These are phyloP conservation scores for Ustilago crameri DNA, from an alignment of 1,284 basidiomycete species.

Conservation along the genomic window DNA sequence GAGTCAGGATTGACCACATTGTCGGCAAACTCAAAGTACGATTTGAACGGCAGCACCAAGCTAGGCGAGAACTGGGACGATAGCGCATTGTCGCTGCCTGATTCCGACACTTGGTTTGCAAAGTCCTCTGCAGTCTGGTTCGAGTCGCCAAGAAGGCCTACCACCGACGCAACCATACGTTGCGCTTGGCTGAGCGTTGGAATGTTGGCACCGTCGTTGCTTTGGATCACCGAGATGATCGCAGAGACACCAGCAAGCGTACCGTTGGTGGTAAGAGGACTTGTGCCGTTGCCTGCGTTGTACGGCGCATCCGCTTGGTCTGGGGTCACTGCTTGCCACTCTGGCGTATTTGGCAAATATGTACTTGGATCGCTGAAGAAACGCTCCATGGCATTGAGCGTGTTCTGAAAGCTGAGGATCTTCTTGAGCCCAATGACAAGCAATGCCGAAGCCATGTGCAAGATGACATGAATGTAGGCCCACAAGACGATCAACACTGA, in stretches of 20 bases:
- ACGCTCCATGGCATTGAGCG: slow-evolving; percentile 23
- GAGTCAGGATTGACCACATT: slow-evolving; percentile 40
- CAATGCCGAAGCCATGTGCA: slow-evolving; percentile 46
- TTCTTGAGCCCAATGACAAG: slow-evolving; percentile 44
- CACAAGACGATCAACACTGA: slow-evolving; percentile 37
- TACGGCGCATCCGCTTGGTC: too few relatives aligned
- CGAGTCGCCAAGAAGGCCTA: slow-evolving; percentile 15
- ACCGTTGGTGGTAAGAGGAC: too few relatives aligned
- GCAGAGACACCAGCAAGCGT: slow-evolving; percentile 11
- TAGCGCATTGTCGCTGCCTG: slow-evolving; percentile 11
- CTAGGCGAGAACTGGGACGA: too few relatives aligned
- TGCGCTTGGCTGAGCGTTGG: slow-evolving; percentile 24
- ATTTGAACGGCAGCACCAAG: slow-evolving; percentile 31
- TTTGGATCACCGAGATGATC: slow-evolving; percentile 36
- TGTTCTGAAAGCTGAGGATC: slow-evolving; percentile 43
- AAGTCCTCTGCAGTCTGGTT: slow-evolving; percentile 10
- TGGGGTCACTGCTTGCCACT: too few relatives aligned
- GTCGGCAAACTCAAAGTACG: slow-evolving; percentile 33
- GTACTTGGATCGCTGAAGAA: slow-evolving; percentile 15
- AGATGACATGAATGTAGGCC: slow-evolving; percentile 41
- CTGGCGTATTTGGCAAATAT: too few relatives aligned
- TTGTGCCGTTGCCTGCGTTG: too few relatives aligned
- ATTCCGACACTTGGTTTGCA: slow-evolving; percentile 22
- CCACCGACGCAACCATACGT: slow-evolving; percentile 22
- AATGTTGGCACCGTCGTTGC: slow-evolving; percentile 36